Percentiles rank a stretch among this genome's conserved stretches.
These are phyloP conservation scores for Lyophyllum shimeji DNA, from an alignment of 768 basidiomycete genomes.

Conservation along the genomic window DNA sequence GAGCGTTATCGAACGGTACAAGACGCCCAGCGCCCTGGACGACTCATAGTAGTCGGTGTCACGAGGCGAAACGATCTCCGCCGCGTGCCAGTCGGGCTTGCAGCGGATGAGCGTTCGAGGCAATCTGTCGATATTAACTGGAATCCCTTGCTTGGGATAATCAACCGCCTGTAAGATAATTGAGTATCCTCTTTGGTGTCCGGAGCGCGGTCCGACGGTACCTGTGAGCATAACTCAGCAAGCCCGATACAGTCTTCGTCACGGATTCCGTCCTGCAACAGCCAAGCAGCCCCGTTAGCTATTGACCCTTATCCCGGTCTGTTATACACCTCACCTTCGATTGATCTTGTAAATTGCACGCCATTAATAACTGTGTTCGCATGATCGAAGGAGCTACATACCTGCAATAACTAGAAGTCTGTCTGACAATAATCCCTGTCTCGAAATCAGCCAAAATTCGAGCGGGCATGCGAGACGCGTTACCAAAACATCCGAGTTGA, in stretches of 20 bases:
- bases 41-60: slow-evolving; percentile 73
- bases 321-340: slow-evolving; percentile 46
- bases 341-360: slow-evolving; percentile 49
- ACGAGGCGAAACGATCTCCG: slow-evolving; percentile 52
- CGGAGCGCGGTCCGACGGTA: slow-evolving; percentile 13
- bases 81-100: slow-evolving; percentile 80
- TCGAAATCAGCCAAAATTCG: slow-evolving; percentile 4
- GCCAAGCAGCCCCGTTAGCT: background rate
- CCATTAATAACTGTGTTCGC: background rate
- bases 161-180: slow-evolving; percentile 57
- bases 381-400: slow-evolving; percentile 25
- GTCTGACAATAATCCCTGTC: slow-evolving; percentile 67
- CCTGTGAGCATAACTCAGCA: slow-evolving; percentile 60
- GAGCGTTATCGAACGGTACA: slow-evolving; percentile 64
- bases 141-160: slow-evolving; percentile 75
- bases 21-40: slow-evolving; percentile 63
- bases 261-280: slow-evolving; percentile 53
- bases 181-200: background rate
- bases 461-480: slow-evolving; percentile 12
- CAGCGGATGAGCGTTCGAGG: slow-evolving; percentile 59
- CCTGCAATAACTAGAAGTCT: slow-evolving; percentile 72
- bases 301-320: background rate
- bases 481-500: slow-evolving; percentile 80
- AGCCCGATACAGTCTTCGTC: slow-evolving; percentile 58
- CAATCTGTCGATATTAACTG: slow-evolving; percentile 51